phyloP scores from a whole-genome alignment of 148 eudicot genomes.

The Camellia granthamiana region DNA sequence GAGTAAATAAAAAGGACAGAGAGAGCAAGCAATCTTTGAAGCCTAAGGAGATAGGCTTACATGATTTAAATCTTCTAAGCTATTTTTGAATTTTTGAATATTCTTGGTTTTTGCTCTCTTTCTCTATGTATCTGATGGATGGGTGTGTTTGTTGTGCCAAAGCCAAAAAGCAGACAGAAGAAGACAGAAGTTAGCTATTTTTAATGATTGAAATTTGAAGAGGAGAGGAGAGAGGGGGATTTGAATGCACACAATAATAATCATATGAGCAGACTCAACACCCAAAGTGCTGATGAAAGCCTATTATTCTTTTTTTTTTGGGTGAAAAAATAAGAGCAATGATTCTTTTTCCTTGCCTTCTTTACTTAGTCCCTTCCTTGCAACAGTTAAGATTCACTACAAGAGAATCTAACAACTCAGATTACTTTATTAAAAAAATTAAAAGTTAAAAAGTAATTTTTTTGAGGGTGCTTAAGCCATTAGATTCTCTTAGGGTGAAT shows the following conservation, averaged over 20 bases:
- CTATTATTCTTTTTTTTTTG: not conserved
- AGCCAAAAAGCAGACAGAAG: slow-evolving; percentile 1
- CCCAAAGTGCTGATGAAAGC: not conserved
- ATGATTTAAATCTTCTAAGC: too few species aligned
- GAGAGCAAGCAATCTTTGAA: not conserved
- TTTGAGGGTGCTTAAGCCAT: too few species aligned
- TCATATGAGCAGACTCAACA: slow-evolving; percentile 9
- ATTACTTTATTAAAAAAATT: too few species aligned
- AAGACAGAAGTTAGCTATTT: not conserved
- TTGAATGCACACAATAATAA: not conserved
- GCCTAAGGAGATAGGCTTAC: not conserved
- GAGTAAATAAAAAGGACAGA: not conserved
- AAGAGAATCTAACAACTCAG: too few species aligned
- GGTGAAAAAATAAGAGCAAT: not conserved
- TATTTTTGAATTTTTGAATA: not conserved
- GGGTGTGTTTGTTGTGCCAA: not conserved
- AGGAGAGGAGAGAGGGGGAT: not conserved
- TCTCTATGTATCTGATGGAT: not conserved
- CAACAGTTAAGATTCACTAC: too few species aligned
- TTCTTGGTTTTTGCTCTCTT: not conserved
- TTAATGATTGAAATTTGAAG: too few species aligned
- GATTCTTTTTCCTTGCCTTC: too few species aligned
- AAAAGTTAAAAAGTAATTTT: too few species aligned
- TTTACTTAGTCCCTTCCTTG: too few species aligned
- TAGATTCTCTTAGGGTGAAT: too few species aligned